Base-by-base conservation (phyloP, 2,329 filamentous ascomycete genomes). In the Ustulina deusta region DNA sequence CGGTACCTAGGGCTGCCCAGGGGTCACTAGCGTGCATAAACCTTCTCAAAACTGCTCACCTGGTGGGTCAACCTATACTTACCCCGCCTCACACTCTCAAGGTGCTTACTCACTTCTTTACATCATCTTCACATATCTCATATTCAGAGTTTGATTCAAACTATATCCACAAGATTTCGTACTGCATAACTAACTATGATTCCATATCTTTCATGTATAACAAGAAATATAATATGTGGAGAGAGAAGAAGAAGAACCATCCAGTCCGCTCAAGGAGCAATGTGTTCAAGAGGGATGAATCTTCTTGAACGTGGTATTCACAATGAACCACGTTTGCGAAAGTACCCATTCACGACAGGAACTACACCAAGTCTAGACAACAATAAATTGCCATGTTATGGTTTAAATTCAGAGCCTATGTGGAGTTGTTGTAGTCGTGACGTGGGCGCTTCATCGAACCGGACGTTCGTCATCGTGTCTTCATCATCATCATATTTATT, bases 41-140 rank as follows among this genome's bases (percentile, higher is more conserved):
- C 80, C 78, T 84, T 82, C 84, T 86, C 84, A 86, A 85, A 85
- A 69, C 71, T 79, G 79, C 84, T 83, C 84, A 84, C 48, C 15
- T 25, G 7, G 57, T 60, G 63, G 61, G 52, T 54, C 29, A 17
- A n/a, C 17, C 22, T 10, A 10, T 13, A 11, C 2, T 27, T 60
- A 54, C 58, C 42, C 54, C 66, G 27, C 65, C 51, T 61, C 38
- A 15, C 10, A 36, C 44, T 27, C 27, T 32, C 36, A 25, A n/a
- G 29, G 38, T n/a, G 38, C 15, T 61, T 32, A 38, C 42, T 57
- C 20, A 42, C 32, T 15, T 55, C 63, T 58, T n/a, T 29, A 61
- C 51, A 44, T 49, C 42, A 27, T 44, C 51, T 38, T 36, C n/a
- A 46, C 38, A 32, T 20, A 32, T 59, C 34, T 52, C 44, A 22